Base-by-base conservation (phyloP, 2,329 filamentous ascomycete genomes). In the Aureobasidium subglaciale region DNA sequence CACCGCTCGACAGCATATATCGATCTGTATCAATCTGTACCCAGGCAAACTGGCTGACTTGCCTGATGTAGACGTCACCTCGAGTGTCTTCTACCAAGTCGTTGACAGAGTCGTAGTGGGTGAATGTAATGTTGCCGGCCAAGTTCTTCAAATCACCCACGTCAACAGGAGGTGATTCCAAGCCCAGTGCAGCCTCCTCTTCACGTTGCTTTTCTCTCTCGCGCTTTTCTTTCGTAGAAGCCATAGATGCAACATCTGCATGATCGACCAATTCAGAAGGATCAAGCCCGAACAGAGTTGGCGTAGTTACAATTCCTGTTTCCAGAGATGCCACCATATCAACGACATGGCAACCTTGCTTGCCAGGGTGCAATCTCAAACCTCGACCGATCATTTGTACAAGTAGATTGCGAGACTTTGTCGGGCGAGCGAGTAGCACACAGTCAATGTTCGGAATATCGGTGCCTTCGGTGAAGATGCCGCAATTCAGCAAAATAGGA, bases 391-490 rank as follows among this genome's bases (percentile, higher is more conserved):
- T 96, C 93, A 99, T 99, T 71, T 99, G 93, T 1, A 97, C 84
- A 1, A 99, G 81, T 2, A 99, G 75, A 63, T 96, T 97, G n/a
- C 88, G 84, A 15, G 93, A 97, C 62, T 86, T 85, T 1, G 93
- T 99, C 0, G 93, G 93, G 22, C 93, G 78, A 3, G 87, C 90
- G 8, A 99, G 78, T 8, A 99, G 68, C 22, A 99, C 82, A 66
- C 93, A 97, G 73, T 99, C 93, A 61, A 99, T 88, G 67, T 95
- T 96, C 5, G 95, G 93, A 29, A 99, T 96, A 65, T 99, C 93
- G 1, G 93, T 99, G 2, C 93, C 93, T 73, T 99, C 93, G 0
- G 92, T 97, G 65, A 96, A 97, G 37, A 99, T 88, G 8, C 91
- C 91, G 66, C 93, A 97, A 68, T 99, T 99, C 50, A 99, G 74